phyloP scores from a whole-genome alignment of 805 yeast species.

The Candida vartiovaarae region DNA sequence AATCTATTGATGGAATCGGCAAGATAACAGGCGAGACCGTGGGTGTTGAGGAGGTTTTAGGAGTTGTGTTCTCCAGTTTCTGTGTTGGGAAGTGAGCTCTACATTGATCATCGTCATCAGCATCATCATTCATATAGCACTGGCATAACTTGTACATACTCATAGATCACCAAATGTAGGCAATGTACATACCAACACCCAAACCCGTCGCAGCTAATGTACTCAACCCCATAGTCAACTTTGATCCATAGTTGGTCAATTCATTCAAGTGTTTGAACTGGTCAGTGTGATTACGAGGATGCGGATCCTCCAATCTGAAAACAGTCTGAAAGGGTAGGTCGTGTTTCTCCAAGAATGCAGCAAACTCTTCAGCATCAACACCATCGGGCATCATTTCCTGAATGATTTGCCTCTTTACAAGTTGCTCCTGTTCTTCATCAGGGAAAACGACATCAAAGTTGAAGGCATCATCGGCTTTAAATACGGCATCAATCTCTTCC shows the following conservation, averaged over 20 bases:
- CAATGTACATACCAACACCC: no score
- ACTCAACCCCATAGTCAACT: no score
- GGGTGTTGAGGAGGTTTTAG: slow-evolving; percentile 85
- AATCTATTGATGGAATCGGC: slow-evolving; percentile 82
- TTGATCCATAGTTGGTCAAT: no score
- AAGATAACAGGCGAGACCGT: slow-evolving; percentile 85
- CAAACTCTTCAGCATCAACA: background rate
- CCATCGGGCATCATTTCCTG: background rate
- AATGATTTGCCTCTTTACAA: background rate
- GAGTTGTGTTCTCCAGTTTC: slow-evolving; percentile 84
- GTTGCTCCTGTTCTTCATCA: background rate
- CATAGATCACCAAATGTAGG: no score
- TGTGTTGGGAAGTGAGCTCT: slow-evolving; percentile 77
- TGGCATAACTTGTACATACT: no score
- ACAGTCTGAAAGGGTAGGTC: no score
- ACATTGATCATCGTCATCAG: no score
- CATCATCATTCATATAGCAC: no score
- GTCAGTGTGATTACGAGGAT: no score
- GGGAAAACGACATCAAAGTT: slow-evolving; percentile 10
- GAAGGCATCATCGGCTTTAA: slow-evolving; percentile 11
- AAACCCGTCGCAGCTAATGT: no score
- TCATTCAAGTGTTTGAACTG: no score
- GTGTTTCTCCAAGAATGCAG: background rate
- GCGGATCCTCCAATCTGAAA: no score
- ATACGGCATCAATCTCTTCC: slow-evolving; percentile 8